Percentiles rank a stretch among this genome's conserved stretches.
Evolutionary conservation across 2,329 filamentous ascomycete species (phyloP).

Genomic region (Sporothrix variecibatus): DNA sequence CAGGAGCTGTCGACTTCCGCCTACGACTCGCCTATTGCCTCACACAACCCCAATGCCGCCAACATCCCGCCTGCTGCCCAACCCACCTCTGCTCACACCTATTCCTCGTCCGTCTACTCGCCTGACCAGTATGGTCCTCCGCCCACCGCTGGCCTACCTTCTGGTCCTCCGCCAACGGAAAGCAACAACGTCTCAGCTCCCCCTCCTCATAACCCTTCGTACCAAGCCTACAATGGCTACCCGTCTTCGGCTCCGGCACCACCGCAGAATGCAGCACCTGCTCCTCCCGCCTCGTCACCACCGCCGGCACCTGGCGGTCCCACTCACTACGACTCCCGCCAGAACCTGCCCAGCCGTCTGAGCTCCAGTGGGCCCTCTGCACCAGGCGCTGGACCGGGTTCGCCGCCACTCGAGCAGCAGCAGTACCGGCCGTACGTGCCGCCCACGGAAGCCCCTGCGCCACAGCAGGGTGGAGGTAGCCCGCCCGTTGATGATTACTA

Average conservation of each 20-base stretch:
- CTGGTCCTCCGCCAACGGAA: conserved; percentile 34
- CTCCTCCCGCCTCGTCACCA: conserved; percentile 37
- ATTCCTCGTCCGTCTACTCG: conserved; percentile 51
- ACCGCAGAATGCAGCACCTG: conserved; percentile 39
- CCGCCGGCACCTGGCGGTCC: conserved; percentile 41
- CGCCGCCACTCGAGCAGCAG: conserved; percentile 29
- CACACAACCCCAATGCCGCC: conserved; percentile 52
- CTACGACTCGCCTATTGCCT: conserved; percentile 71
- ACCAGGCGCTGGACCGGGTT: conserved; percentile 9
- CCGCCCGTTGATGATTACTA: conserved; percentile 56
- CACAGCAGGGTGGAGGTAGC: conserved; percentile 41
- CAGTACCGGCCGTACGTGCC: conserved; percentile 65
- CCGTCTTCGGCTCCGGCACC: conserved; percentile 30
- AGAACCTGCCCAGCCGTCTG: conserved; percentile 45
- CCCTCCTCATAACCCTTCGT: conserved; percentile 27
- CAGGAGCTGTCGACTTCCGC: conserved; percentile 78
- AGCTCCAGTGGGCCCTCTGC: conserved; percentile 2
- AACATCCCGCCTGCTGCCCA: conserved; percentile 3
- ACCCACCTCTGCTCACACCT: conserved; percentile 44
- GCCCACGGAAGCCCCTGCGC: conserved; percentile 33
- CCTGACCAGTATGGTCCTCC: conserved; percentile 47
- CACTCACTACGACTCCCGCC: conserved; percentile 47
- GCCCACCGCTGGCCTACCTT: conserved; percentile 35
- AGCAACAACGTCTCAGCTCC: conserved; percentile 30
- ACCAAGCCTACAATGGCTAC: conserved; percentile 42